Conservation (phyloP, 345 rosid species). For the Passiflora organensis region DNA sequence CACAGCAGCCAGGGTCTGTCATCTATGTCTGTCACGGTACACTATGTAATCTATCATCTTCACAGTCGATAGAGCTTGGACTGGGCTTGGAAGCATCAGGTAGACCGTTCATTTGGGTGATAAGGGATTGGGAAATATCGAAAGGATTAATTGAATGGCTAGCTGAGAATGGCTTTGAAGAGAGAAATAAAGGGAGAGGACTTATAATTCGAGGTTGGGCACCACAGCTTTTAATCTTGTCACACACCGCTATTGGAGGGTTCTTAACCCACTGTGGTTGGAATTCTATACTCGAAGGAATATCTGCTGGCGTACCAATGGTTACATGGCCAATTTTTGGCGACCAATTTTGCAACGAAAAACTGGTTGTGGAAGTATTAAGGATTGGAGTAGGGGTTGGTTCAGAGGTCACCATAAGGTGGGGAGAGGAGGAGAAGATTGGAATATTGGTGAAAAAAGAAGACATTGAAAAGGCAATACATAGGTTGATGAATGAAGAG, state of each 20-base stretch:
- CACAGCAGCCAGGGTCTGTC: slow-evolving; percentile 28
- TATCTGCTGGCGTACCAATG: slow-evolving; percentile 33
- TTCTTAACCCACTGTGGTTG: slow-evolving; percentile 63
- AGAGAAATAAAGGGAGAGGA: slow-evolving; percentile 38
- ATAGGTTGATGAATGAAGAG: slow-evolving; percentile 12
- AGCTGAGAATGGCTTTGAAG: slow-evolving; percentile 31
- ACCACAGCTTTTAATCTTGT: slow-evolving; percentile 46
- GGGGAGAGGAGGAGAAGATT: slow-evolving; percentile 29
- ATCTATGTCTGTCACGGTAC: slow-evolving; percentile 53
- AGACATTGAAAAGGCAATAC: slow-evolving; percentile 13
- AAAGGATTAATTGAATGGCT: slow-evolving; percentile 28
- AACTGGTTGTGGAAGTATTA: slow-evolving; percentile 34
- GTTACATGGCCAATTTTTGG: slow-evolving; percentile 35
- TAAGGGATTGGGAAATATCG: slow-evolving; percentile 20
- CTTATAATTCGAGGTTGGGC: slow-evolving; percentile 52
- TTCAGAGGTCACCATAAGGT: slow-evolving; percentile 14
- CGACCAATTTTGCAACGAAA: slow-evolving; percentile 36
- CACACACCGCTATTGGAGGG: slow-evolving; percentile 40
- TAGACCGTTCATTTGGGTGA: slow-evolving; percentile 46
- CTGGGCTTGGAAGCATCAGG: slow-evolving; percentile 45
- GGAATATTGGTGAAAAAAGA: slow-evolving; percentile 21
- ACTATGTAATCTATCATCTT: slow-evolving; percentile 23
- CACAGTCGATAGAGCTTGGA: slow-evolving; percentile 41
- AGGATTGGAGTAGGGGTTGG: slow-evolving; percentile 39
- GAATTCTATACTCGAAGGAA: slow-evolving; percentile 52